These are phyloP conservation scores for Setaria viridis DNA, from an alignment of 202 grass and related monocot genomes.

Conservation along the genomic window DNA sequence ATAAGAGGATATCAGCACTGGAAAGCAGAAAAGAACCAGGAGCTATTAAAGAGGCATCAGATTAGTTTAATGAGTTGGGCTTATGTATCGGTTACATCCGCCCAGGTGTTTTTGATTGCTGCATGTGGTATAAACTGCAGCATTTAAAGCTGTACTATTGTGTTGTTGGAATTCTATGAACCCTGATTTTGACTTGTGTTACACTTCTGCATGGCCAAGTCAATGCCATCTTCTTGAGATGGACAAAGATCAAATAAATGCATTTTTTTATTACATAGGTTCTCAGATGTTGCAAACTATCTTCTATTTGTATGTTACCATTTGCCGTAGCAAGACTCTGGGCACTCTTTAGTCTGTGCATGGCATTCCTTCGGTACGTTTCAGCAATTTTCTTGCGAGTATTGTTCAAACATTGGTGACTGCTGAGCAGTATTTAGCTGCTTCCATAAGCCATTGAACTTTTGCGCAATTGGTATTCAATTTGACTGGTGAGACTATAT, in stretches of 20 bases:
- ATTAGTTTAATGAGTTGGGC: conserved; percentile 48
- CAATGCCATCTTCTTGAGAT: conserved; percentile 46
- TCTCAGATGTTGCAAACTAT: neutral
- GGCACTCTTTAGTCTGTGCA: neutral
- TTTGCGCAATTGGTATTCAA: conserved; percentile 14
- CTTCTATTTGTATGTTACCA: neutral
- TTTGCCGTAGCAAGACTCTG: conserved; percentile 11
- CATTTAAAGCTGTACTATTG: conserved; percentile 43
- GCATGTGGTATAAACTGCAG: conserved; percentile 37
- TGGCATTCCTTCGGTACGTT: conserved; percentile 4
- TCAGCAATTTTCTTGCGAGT: neutral
- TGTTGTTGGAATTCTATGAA: conserved; percentile 41
- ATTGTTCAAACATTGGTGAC: neutral
- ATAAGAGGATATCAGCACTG: conserved; percentile 57
- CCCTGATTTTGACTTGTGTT: conserved; percentile 21
- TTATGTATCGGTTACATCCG: conserved; percentile 35
- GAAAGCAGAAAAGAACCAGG: conserved; percentile 65
- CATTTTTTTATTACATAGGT: conserved; percentile 21
- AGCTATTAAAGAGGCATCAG: conserved; percentile 53
- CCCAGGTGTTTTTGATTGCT: conserved; percentile 32
- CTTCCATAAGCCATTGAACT: neutral
- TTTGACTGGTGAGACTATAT: conserved; percentile 31
- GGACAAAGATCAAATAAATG: conserved; percentile 51
- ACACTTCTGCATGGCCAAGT: conserved; percentile 19
- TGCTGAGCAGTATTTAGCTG: neutral